Conservation (phyloP, 192 early-diverging fungal species). For the Umbelopsis vinacea region DNA sequence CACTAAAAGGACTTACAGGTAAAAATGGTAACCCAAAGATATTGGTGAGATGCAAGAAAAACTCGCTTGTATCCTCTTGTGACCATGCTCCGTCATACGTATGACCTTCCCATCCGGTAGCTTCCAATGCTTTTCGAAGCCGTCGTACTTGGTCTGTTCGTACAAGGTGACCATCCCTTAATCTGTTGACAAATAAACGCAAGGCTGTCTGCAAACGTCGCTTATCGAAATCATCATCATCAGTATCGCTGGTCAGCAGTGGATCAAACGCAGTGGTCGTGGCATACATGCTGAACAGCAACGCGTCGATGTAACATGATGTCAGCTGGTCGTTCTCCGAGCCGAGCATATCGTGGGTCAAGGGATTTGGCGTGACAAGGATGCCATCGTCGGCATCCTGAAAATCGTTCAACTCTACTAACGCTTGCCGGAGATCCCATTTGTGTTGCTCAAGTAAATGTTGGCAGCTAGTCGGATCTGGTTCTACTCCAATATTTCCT, state of each 20-base stretch:
- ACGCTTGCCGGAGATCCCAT: constrained; percentile 36
- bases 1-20: constrained; percentile 49
- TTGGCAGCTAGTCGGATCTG: constrained; percentile 10
- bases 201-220: constrained; percentile 55
- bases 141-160: constrained; percentile 53
- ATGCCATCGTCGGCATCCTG: constrained; percentile 43
- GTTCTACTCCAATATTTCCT: neutral
- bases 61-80: constrained; percentile 73
- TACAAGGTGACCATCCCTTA: constrained; percentile 64
- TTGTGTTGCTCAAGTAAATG: constrained; percentile 35
- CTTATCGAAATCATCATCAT: constrained; percentile 13
- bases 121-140: constrained; percentile 52
- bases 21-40: constrained; percentile 68
- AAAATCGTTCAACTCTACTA: constrained; percentile 32
- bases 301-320: constrained; percentile 69
- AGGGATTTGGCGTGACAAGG: constrained; percentile 29
- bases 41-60: constrained; percentile 70
- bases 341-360: constrained; percentile 45
- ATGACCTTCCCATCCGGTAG: constrained; percentile 53
- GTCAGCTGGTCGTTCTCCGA: constrained; percentile 65
- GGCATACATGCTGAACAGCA: constrained; percentile 72
- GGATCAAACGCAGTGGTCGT: constrained; percentile 61
- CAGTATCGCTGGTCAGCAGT: constrained; percentile 42
- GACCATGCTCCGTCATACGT: constrained; percentile 26
- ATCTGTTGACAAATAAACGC: constrained; percentile 59